Conservation (phyloP, 305 asterid species). For the Lippia alba region DNA sequence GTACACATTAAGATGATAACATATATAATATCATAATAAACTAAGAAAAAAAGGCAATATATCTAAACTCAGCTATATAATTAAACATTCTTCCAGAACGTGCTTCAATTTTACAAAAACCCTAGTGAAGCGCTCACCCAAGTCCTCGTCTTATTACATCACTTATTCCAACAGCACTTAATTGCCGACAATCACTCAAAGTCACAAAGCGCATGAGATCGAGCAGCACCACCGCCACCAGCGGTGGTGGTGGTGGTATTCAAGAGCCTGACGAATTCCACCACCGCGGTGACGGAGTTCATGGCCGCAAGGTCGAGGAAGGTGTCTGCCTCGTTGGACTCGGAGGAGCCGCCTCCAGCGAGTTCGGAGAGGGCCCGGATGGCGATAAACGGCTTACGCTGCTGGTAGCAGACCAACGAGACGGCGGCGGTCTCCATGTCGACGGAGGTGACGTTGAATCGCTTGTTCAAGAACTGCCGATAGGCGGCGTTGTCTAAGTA, state of each 20-base stretch:
- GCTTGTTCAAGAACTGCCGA: constrained; percentile 33
- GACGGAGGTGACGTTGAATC: constrained; percentile 42
- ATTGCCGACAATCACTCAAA: neutral
- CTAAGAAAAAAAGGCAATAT: too few relatives aligned
- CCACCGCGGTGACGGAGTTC: constrained; percentile 46
- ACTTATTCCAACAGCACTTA: neutral
- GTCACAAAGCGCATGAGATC: neutral
- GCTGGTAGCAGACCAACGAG: constrained; percentile 58
- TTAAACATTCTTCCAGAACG: too few relatives aligned
- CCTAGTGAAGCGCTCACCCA: too few relatives aligned
- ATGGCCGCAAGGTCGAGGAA: constrained; percentile 47
- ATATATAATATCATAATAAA: too few relatives aligned
- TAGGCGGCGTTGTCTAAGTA: constrained; percentile 57
- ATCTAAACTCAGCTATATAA: too few relatives aligned
- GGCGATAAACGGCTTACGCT: constrained; percentile 50
- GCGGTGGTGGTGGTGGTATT: neutral
- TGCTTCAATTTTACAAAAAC: too few relatives aligned
- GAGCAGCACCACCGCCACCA: neutral
- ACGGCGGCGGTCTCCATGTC: constrained; percentile 80
- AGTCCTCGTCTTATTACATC: too few relatives aligned
- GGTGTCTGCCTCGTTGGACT: constrained; percentile 51
- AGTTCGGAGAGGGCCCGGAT: constrained; percentile 68
- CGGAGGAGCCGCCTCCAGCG: constrained; percentile 62
- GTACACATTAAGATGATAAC: too few relatives aligned
- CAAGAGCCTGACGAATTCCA: constrained; percentile 45